Percentiles rank a stretch among this genome's conserved stretches.
These are phyloP conservation scores for Candida ascalaphidarum DNA, from an alignment of 805 yeast species.

Conservation along the genomic window DNA sequence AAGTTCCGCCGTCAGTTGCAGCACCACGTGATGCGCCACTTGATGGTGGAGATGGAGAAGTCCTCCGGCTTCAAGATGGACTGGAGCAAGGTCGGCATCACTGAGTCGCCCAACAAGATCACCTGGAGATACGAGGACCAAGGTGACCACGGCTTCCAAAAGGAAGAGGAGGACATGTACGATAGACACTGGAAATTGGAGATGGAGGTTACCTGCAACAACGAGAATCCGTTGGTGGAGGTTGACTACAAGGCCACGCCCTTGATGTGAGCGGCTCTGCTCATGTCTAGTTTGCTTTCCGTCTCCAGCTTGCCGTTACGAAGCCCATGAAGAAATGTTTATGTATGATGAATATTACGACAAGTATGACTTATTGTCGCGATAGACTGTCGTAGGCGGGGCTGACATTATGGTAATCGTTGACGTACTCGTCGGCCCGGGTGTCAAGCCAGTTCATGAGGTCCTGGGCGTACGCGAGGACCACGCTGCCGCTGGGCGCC, in stretches of 20 bases:
- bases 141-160: conserved; percentile 45
- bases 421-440: conserved; percentile 25
- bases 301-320: no score
- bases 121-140: conserved; percentile 59
- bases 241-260: conserved; percentile 59
- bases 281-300: background rate
- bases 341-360: no score
- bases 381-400: conserved; percentile 31
- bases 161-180: conserved; percentile 33
- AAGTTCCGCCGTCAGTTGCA: conserved; percentile 67
- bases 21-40: conserved; percentile 67
- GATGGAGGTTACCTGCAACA: conserved; percentile 57
- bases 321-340: no score
- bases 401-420: conserved; percentile 28
- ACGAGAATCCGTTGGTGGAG: conserved; percentile 56
- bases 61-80: conserved; percentile 52
- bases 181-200: conserved; percentile 58
- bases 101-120: conserved; percentile 43
- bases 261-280: conserved; percentile 3
- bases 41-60: conserved; percentile 55
- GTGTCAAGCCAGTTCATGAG: conserved; percentile 45
- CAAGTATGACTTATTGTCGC: conserved; percentile 1
- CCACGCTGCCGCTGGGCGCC: conserved; percentile 49
- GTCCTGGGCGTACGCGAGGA: conserved; percentile 47
- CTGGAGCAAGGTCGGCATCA: conserved; percentile 39